phyloP scores from a whole-genome alignment of 1,284 basidiomycete species.

The Malassezia vespertilionis region DNA sequence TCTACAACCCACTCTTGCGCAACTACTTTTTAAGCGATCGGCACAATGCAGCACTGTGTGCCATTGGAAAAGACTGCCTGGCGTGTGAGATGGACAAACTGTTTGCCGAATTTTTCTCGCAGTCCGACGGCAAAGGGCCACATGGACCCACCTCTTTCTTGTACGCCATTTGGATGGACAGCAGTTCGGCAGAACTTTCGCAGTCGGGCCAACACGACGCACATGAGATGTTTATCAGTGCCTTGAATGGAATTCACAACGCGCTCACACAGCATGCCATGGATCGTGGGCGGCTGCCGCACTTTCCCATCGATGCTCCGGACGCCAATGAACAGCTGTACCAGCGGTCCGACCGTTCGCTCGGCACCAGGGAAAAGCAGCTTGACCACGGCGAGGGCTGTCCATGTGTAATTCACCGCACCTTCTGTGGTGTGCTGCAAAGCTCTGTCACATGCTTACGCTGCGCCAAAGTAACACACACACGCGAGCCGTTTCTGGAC shows the following conservation, averaged over 20 bases:
- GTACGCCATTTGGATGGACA: conserved; percentile 70
- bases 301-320: conserved; percentile 22
- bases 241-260: conserved; percentile 38
- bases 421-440: conserved; percentile 75
- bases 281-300: conserved; percentile 22
- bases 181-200: conserved; percentile 61
- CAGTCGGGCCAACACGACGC: conserved; percentile 90
- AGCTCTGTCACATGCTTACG: conserved; percentile 78
- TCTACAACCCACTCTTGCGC: conserved; percentile 80
- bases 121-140: conserved; percentile 50
- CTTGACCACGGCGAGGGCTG: conserved; percentile 51
- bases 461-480: conserved; percentile 62
- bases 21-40: conserved; percentile 82
- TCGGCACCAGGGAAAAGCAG: not conserved
- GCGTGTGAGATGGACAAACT: conserved; percentile 91
- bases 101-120: conserved; percentile 56
- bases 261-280: conserved; percentile 27
- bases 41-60: conserved; percentile 61
- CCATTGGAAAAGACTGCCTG: conserved; percentile 59
- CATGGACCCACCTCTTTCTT: conserved; percentile 76
- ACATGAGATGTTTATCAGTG: conserved; percentile 56
- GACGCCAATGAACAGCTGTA: conserved; percentile 23
- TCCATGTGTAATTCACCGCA: conserved; percentile 81
- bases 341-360: conserved; percentile 22
- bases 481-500: conserved; percentile 80